These are phyloP conservation scores for Ophiocordyceps australis DNA, from an alignment of 2,329 filamentous ascomycete species.

Conservation along the genomic window DNA sequence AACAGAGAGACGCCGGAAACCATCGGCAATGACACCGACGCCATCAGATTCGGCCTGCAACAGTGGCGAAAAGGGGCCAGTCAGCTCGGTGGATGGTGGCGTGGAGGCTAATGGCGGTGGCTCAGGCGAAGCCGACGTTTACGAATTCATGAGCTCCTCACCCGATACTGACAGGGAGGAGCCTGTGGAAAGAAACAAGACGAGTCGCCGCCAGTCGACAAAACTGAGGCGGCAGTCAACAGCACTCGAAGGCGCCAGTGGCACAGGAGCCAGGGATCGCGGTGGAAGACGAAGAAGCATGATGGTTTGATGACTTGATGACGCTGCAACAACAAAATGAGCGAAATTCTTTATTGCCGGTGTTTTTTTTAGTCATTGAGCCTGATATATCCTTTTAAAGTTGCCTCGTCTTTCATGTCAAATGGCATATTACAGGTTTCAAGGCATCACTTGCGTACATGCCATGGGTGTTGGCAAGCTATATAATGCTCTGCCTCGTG, in stretches of 20 bases:
- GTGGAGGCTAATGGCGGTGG: conserved; percentile 4
- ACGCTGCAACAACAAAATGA: too few relatives aligned
- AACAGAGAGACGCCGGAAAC: conserved; percentile 21
- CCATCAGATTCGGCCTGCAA: too few relatives aligned
- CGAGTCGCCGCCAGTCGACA: conserved; percentile 13
- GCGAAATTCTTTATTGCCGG: too few relatives aligned
- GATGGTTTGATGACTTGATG: conserved; percentile 43
- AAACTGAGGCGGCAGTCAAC: conserved; percentile 20
- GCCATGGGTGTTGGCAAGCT: conserved; percentile 5
- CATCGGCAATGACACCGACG: conserved; percentile 13
- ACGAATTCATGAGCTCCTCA: conserved; percentile 34
- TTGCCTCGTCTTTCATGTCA: too few relatives aligned
- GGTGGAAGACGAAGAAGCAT: conserved; percentile 33
- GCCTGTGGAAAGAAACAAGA: conserved; percentile 7
- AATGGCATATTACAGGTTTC: too few relatives aligned
- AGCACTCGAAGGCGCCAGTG: conserved; percentile 16
- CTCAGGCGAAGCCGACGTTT: conserved; percentile 24
- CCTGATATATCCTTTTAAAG: too few relatives aligned
- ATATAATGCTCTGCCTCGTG: not conserved
- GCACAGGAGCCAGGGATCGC: conserved; percentile 9
- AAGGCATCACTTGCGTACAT: too few relatives aligned
- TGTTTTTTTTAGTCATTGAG: too few relatives aligned
- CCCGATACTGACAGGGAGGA: conserved; percentile 16
- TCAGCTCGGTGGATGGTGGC: conserved; percentile 2
- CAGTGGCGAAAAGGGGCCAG: too few relatives aligned